phyloP scores from a whole-genome alignment of 2,329 filamentous ascomycete species.

The Tolypocladium capitatum region DNA sequence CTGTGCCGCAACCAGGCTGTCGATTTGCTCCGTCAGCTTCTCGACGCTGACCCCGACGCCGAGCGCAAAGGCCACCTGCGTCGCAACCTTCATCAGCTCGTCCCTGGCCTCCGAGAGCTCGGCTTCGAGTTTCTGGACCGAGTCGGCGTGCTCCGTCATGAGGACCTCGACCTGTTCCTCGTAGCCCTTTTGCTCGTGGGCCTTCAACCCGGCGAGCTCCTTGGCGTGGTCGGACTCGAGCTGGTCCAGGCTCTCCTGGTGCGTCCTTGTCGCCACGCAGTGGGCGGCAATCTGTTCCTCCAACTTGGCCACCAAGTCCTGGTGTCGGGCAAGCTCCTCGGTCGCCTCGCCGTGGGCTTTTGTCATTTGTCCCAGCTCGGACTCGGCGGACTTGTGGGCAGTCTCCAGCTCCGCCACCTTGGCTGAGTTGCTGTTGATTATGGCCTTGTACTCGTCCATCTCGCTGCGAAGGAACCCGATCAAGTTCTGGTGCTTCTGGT shows the following conservation, averaged over 20 bases:
- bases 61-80: conserved; percentile 46
- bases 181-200: conserved; percentile 38
- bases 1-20: conserved; percentile 42
- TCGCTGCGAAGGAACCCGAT: conserved; percentile 54
- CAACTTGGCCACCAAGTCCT: conserved; percentile 36
- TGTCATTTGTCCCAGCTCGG: conserved; percentile 54
- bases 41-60: conserved; percentile 54
- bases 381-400: conserved; percentile 51
- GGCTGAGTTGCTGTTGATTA: conserved; percentile 53
- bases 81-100: conserved; percentile 50
- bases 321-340: conserved; percentile 30
- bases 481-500: conserved; percentile 44
- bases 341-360: conserved; percentile 41
- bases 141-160: conserved; percentile 46
- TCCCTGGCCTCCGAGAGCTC: conserved; percentile 55
- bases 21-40: conserved; percentile 50
- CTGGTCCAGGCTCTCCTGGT: conserved; percentile 36
- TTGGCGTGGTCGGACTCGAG: conserved; percentile 36
- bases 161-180: conserved; percentile 46
- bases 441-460: conserved; percentile 67
- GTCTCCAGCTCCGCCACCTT: conserved; percentile 65
- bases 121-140: conserved; percentile 40
- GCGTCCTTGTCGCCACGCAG: conserved; percentile 40
- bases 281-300: conserved; percentile 48
- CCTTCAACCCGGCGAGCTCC: conserved; percentile 35